Evolutionary conservation across 2,329 filamentous ascomycete genomes (phyloP).

Genomic region (Epichloe amarillans): DNA sequence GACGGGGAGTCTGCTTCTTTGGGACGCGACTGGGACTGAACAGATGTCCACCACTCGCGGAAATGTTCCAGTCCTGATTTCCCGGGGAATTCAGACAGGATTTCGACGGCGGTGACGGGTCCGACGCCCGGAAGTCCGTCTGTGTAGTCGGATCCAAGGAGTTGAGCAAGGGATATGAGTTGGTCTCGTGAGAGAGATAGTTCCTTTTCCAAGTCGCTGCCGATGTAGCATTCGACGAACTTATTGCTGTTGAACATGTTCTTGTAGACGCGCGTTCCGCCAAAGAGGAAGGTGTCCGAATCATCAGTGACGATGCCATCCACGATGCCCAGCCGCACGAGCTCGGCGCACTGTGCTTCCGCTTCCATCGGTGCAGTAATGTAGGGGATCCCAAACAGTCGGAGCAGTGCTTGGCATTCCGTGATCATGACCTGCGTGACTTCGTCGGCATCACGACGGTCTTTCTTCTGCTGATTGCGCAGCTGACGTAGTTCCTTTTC

Average conservation of each 20-base stretch:
- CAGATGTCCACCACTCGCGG: slow-evolving; percentile 71
- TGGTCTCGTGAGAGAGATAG: slow-evolving; percentile 76
- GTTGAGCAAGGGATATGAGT: slow-evolving; percentile 78
- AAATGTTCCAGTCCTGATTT: slow-evolving; percentile 55
- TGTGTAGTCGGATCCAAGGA: slow-evolving; percentile 89
- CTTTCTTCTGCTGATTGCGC: slow-evolving; percentile 90
- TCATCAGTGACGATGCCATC: slow-evolving; percentile 98
- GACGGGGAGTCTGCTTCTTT: slow-evolving; percentile 47
- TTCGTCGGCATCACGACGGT: slow-evolving; percentile 89
- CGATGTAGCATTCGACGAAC: slow-evolving; percentile 90
- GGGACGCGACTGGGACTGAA: slow-evolving; percentile 55
- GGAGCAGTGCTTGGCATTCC: slow-evolving; percentile 83
- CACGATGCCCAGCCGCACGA: slow-evolving; percentile 74
- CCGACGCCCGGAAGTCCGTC: slow-evolving; percentile 84
- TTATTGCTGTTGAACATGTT: slow-evolving; percentile 99
- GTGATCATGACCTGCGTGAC: slow-evolving; percentile 92
- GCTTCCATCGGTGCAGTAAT: slow-evolving; percentile 98
- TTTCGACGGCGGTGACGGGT: slow-evolving; percentile 87
- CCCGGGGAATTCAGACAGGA: slow-evolving; percentile 74
- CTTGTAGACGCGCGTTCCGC: slow-evolving; percentile 92
- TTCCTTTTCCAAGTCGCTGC: slow-evolving; percentile 73
- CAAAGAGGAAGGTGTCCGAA: slow-evolving; percentile 92
- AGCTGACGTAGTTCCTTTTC: slow-evolving; percentile 78
- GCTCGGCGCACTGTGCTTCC: slow-evolving; percentile 90
- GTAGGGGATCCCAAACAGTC: slow-evolving; percentile 87